Base-by-base conservation (phyloP, 2,329 filamentous ascomycete species). In the Sarocladiaceae sp. region DNA sequence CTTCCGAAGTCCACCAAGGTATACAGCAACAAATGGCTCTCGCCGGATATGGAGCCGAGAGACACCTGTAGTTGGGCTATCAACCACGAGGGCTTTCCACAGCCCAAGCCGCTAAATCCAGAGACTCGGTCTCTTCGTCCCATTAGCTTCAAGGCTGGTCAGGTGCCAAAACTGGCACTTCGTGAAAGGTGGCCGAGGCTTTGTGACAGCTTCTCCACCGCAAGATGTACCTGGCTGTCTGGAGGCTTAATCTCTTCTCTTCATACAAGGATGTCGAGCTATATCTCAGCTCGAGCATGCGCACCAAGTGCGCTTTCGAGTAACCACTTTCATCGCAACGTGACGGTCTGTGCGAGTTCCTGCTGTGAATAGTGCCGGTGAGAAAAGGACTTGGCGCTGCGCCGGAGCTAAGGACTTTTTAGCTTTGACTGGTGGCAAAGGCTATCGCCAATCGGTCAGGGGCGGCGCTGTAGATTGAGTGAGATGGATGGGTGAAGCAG, bases 391-490 rank as follows among this genome's bases (percentile, higher is more conserved):
- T 44, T 44, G 40, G 40, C 40, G 6, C 28, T 44, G 40, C 40
- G 40, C 40, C 40, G 40, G 23, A 44, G 40, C 40, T 44, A 44
- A 44, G 40, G 22, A 25, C n/a, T n/a, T 6, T 26, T 26, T 26
- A 26, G 22, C 13, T 44, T 44, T 25, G 40, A 23, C 11, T 28
- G 22, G 40, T 26, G 22, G 40, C 40, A 28, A 28, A 26, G 23
- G 23, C 23, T 44, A 26, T 28, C 33, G 8, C 5, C 12, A 17
- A 5, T 36, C 18, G 7, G 33, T n/a, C 33, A 36, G 33, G 33
- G 33, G 33, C 33, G 33, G 18, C 12, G 33, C 15, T n/a, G n/a
- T n/a, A n/a, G n/a, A n/a, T n/a, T n/a, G n/a, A n/a, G 33, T 5
- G 15, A 8, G 15, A 36, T 36, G 33, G 33, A n/a, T 36, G 5